Base-by-base conservation (phyloP, 345 rosid species). In the Gossypium arboreum region DNA sequence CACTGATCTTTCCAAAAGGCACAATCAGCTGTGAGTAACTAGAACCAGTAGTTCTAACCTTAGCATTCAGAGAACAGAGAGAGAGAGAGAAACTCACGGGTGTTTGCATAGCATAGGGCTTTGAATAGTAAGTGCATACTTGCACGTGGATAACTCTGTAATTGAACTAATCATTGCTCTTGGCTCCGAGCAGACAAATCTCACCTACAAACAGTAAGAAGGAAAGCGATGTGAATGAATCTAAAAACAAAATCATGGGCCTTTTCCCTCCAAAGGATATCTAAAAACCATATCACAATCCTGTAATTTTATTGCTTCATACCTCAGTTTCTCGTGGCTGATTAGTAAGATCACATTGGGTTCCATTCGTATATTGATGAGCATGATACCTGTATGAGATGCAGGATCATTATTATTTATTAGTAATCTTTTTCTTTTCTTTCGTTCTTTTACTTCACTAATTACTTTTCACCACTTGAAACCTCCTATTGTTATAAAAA, bases 61-160 rank as follows among this genome's bases (percentile, higher is more conserved):
- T 12, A 43, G 60, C 47, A 69, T 2, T 52, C 17, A 65, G 58
- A 52, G 68, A 13, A 75, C 60, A 79, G 69, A 63, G 81, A 52
- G 74, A 69, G 34, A 29, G 34, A 29, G 81, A 52, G 79, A 47
- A 29, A 81, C 97, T 75, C 86, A 93, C 97, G 88, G 93, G 77
- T 95, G 98, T 86, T 87, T 91, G 94, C 99, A 95, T 59, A 95
- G 91, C 84, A 79, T 83, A 57, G 97, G 94, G 76, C 85, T 80
- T 62, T 91, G 99, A 52, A 69, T 52, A 24, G 98, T 92, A 65
- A 94, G 78, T 8, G 99, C 97, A 67, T 95, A 95, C 83, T 89
- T 95, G 94, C 99, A 93, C 17, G 99, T 92, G 27, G 98, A 94
- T 79, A 94, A 75, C 85, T 92, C 98, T 4, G 98, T 92, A 78